These are phyloP conservation scores for Saprolegnia diclina DNA, from an alignment of 352 stramenopile species.

Conservation along the genomic window DNA sequence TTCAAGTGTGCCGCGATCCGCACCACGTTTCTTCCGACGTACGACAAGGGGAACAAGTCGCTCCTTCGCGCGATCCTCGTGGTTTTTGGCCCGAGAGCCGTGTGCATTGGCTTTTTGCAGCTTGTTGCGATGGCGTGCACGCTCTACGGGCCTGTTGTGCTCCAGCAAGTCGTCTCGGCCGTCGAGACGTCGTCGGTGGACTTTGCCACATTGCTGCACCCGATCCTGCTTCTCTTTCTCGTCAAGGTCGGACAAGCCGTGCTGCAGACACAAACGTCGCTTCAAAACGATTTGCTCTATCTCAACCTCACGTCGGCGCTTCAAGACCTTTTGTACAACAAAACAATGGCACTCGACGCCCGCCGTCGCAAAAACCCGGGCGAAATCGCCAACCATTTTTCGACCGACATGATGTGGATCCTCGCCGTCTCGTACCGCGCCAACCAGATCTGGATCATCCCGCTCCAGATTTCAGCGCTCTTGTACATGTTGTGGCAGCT, in stretches of 20 bases:
- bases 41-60: constrained; percentile 9
- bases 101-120: constrained; percentile 22
- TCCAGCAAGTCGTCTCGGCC: constrained; percentile 34
- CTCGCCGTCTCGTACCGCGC: constrained; percentile 34
- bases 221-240: constrained; percentile 36
- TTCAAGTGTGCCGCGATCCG: background rate
- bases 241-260: constrained; percentile 37
- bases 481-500: constrained; percentile 40
- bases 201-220: constrained; percentile 29
- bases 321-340: constrained; percentile 36
- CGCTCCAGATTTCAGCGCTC: constrained; percentile 36
- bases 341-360: constrained; percentile 25
- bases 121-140: background rate
- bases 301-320: constrained; percentile 31
- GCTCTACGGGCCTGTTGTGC: constrained; percentile 21
- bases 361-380: constrained; percentile 6
- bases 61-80: constrained; percentile 16
- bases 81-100: constrained; percentile 15
- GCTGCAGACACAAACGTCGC: constrained; percentile 29
- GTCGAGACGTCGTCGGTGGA: constrained; percentile 32
- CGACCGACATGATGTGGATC: constrained; percentile 34
- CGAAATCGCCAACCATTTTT: constrained; percentile 45
- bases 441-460: constrained; percentile 46
- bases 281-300: constrained; percentile 31
- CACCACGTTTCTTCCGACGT: constrained; percentile 18